Percentiles rank a stretch among this genome's conserved stretches.
Evolutionary conservation across 75 land plant species (phyloP).

Genomic region (Cupressus sempervirens): DNA sequence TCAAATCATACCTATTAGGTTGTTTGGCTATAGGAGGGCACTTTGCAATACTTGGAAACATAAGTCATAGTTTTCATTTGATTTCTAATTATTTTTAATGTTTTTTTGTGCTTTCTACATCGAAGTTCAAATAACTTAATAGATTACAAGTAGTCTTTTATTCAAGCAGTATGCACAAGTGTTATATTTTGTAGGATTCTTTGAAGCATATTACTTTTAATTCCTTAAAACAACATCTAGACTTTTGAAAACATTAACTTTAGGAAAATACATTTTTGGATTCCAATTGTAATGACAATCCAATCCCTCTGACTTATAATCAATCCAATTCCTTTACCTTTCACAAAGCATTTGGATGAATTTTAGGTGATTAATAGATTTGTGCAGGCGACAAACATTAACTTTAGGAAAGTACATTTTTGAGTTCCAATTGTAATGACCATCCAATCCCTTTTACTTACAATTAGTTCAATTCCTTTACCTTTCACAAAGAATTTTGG

Average conservation of each 20-base stretch:
- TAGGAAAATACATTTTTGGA: too few relatives aligned
- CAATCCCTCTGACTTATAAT: too few relatives aligned
- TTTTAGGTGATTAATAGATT: too few relatives aligned
- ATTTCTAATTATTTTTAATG: background rate
- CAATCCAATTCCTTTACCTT: too few relatives aligned
- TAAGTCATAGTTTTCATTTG: background rate
- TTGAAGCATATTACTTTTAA: background rate
- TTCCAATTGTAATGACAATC: too few relatives aligned
- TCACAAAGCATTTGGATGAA: too few relatives aligned
- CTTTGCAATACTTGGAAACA: too few relatives aligned
- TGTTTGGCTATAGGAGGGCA: too few relatives aligned
- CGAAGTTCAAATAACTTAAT: background rate
- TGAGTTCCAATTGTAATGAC: background rate
- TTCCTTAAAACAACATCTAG: background rate
- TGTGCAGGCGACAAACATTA: too few relatives aligned
- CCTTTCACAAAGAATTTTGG: conserved; percentile 26
- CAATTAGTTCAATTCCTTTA: conserved; percentile 1
- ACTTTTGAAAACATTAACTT: background rate
- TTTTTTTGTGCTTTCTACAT: background rate
- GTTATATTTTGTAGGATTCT: background rate
- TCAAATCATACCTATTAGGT: too few relatives aligned
- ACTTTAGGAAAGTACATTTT: background rate
- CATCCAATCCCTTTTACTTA: background rate
- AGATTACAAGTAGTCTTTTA: background rate
- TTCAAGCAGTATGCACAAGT: background rate